Evolutionary conservation across 306 rosid species (phyloP).

Genomic region (Clitoria ternatea): DNA sequence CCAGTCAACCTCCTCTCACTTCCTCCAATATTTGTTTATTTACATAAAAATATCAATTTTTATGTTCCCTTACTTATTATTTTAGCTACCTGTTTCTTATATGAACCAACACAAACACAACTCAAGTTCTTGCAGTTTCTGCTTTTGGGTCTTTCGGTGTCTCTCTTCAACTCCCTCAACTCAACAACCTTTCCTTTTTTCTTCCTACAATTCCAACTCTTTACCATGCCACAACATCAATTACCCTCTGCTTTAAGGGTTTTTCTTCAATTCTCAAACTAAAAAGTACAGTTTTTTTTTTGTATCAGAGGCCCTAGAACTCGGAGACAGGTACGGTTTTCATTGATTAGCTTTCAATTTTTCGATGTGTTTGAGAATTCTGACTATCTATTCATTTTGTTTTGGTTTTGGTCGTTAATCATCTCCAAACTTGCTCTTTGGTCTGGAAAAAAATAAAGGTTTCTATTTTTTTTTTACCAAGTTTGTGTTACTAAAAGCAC

Average conservation of each 20-base stretch:
- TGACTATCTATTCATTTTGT: conserved; percentile 4
- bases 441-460: background rate
- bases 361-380: background rate
- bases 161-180: background rate
- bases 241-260: background rate
- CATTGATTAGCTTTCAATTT: background rate
- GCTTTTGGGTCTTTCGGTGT: background rate
- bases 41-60: background rate
- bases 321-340: conserved; percentile 21
- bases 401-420: background rate
- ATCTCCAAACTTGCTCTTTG: background rate
- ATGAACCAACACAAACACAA: background rate
- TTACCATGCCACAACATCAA: conserved; percentile 27
- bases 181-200: background rate
- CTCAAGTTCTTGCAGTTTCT: background rate
- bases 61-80: background rate
- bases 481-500: background rate
- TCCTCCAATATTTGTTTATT: background rate
- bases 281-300: background rate
- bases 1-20: conserved; percentile 42
- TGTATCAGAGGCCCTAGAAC: background rate
- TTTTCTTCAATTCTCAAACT: conserved; percentile 18
- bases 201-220: conserved; percentile 15
- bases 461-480: conserved; percentile 16
- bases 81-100: background rate